These are phyloP conservation scores for Hypholoma fasciculare DNA, from an alignment of 768 basidiomycete species.

Conservation along the genomic window DNA sequence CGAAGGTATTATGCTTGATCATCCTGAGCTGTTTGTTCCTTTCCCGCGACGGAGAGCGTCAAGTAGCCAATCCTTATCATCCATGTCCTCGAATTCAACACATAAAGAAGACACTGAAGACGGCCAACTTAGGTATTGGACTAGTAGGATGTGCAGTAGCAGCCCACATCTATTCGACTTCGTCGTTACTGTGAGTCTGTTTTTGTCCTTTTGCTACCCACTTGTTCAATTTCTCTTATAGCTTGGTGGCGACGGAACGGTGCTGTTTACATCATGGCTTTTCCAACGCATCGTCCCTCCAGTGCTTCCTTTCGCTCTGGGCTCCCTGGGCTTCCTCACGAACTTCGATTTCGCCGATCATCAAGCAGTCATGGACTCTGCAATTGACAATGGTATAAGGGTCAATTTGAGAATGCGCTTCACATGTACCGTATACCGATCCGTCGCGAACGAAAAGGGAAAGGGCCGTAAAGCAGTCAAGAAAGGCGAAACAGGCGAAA, in stretches of 20 bases:
- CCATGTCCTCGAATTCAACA: constrained; percentile 47
- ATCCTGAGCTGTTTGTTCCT: constrained; percentile 87
- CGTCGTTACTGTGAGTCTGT: constrained; percentile 82
- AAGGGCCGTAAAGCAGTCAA: constrained; percentile 81
- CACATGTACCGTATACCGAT: constrained; percentile 97
- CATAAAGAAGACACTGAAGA: constrained; percentile 59
- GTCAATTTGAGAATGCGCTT: constrained; percentile 99
- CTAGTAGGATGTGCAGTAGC: constrained; percentile 90
- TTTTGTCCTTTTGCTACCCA: background rate
- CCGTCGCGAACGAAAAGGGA: constrained; percentile 72
- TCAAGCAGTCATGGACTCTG: constrained; percentile 81
- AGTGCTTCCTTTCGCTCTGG: constrained; percentile 94
- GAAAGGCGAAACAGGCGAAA: constrained; percentile 92
- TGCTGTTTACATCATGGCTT: constrained; percentile 98
- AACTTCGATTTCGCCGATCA: constrained; percentile 94
- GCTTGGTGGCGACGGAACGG: constrained; percentile 98
- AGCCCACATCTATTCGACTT: constrained; percentile 96
- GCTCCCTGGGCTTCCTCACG: constrained; percentile 95
- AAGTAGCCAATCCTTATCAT: constrained; percentile 60
- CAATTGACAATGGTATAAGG: constrained; percentile 89
- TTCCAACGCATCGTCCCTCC: constrained; percentile 99
- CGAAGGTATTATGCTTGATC: constrained; percentile 77
- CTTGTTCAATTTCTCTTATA: constrained; percentile 28
- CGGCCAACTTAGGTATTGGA: constrained; percentile 97
- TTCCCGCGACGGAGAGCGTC: constrained; percentile 75